These are phyloP conservation scores for Pleurotus tuoliensis DNA, from an alignment of 768 basidiomycete genomes.

Conservation along the genomic window DNA sequence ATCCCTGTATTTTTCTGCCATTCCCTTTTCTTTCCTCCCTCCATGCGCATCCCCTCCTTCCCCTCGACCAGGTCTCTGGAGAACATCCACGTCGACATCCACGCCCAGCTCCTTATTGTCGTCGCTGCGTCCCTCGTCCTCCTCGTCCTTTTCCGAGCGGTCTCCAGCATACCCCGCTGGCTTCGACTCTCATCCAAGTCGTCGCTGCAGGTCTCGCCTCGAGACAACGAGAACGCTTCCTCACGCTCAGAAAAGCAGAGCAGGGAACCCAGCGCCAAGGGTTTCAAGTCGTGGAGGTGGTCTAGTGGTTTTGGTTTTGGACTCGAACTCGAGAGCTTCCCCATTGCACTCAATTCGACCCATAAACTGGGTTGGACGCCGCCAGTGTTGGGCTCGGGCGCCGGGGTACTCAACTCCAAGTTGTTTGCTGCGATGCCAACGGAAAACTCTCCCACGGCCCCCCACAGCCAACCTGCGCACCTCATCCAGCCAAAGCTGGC, in stretches of 20 bases:
- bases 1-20: not conserved
- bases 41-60: conserved; percentile 8
- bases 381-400: conserved; percentile 18
- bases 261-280: not conserved
- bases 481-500: conserved; percentile 13
- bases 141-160: conserved; percentile 14
- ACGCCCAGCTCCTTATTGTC: conserved; percentile 13
- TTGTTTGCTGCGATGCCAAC: not conserved
- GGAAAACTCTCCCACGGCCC: not conserved
- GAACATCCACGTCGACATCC: conserved; percentile 3
- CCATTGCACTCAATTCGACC: conserved; percentile 19
- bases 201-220: conserved; percentile 8
- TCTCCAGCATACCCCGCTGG: conserved; percentile 12
- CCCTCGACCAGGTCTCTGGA: conserved; percentile 8
- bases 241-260: conserved; percentile 5
- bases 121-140: conserved; percentile 23
- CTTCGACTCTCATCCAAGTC: conserved; percentile 9
- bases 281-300: conserved; percentile 20
- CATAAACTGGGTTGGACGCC: conserved; percentile 12
- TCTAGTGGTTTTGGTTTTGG: conserved; percentile 10
- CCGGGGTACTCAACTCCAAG: conserved; percentile 1
- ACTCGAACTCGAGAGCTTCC: conserved; percentile 21
- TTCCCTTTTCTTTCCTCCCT: not conserved
- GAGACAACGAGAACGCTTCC: conserved; percentile 14
- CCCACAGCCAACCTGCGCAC: not conserved